Base-by-base conservation (phyloP, 2,329 filamentous ascomycete species). In the Ceratocystis huliohia region DNA sequence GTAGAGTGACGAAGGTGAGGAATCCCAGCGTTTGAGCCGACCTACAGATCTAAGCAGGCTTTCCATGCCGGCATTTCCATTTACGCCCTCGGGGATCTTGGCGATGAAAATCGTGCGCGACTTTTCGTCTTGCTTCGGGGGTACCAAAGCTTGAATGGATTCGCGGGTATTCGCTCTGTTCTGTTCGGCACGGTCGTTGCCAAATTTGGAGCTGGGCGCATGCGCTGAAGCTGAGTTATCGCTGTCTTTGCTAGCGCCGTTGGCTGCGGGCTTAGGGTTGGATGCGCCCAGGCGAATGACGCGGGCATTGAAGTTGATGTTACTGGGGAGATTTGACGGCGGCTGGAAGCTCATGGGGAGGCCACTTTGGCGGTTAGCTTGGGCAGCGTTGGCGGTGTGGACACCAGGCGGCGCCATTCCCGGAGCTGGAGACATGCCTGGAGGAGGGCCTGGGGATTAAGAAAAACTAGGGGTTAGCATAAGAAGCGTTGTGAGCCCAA, bases 231-330 rank as follows among this genome's bases (percentile, higher is more conserved):
- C 48, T 68, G 77, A 74, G 66, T 82, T 74, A 56, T 81, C 79
- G 53, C 74, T 75, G 25, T 84, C 82, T 69, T 76, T 78, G 25
- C 74, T 72, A 30, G 71, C 70, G 10, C 74, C 71, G 5, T 78
- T 74, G 0, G 75, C 73, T 10, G 76, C 74, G 30, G 86, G 79
- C 73, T 90, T 90, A n/a, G 82, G 76, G 2, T 85, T 83, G 3
- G 87, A 83, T 13, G 91, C 93, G 53, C 93, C 94, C 59, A 99
- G 83, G 66, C 94, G 89, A 73, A 99, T 97, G 68, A 97, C 91
- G 66, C 93, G 92, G 45, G 94, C 94, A 73, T 89, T 96, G 80
- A 97, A 96, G 79, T 99, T 96, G 80, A 99, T 96, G 75, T 96
- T 95, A 15, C 56, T 59, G 64, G 93, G 91, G 82, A 96, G 89